Conservation (phyloP, 2,329 filamentous ascomycete genomes). For the Didymella segeticola region DNA sequence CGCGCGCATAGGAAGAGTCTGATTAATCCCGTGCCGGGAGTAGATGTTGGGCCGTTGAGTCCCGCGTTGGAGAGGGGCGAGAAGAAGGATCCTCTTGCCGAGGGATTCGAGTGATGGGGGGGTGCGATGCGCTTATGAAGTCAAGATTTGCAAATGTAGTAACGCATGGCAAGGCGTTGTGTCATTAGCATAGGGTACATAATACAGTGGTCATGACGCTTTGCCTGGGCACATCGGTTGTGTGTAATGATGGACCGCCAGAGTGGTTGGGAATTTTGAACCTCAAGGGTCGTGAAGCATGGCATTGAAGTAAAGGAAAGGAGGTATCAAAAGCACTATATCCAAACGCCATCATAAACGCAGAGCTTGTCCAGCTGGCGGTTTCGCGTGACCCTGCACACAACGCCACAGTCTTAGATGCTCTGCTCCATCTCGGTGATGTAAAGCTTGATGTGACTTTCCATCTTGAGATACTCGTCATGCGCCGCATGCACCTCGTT, state of each 20-base stretch:
- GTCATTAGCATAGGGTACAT: constrained; percentile 1
- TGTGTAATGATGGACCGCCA: no score
- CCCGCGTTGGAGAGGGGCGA: constrained; percentile 38
- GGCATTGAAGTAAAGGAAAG: constrained; percentile 2
- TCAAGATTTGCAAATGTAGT: not conserved
- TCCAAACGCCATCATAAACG: constrained; percentile 20
- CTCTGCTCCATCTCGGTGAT: constrained; percentile 99
- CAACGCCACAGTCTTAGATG: constrained; percentile 26
- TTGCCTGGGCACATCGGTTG: not conserved
- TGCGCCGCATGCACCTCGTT: constrained; percentile 89
- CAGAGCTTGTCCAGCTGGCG: constrained; percentile 1
- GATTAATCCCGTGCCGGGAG: constrained; percentile 39
- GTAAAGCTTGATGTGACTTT: constrained; percentile 95
- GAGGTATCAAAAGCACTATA: constrained; percentile 12
- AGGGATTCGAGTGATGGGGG: constrained; percentile 39
- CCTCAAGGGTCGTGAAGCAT: not conserved
- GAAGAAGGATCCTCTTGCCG: constrained; percentile 31
- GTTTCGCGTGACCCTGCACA: constrained; percentile 4
- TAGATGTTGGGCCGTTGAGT: constrained; percentile 40
- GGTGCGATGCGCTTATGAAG: constrained; percentile 3
- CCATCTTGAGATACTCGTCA: constrained; percentile 96
- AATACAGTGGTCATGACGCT: constrained; percentile 1
- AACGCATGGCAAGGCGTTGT: constrained; percentile 11
- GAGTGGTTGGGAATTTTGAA: not conserved
- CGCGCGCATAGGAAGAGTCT: constrained; percentile 53